A percentile compares a stretch with the other conserved stretches of the same genome.
phyloP scores from a whole-genome alignment of 495 filamentous ascomycete genomes.

The Penicillium cosmopolitanum region DNA sequence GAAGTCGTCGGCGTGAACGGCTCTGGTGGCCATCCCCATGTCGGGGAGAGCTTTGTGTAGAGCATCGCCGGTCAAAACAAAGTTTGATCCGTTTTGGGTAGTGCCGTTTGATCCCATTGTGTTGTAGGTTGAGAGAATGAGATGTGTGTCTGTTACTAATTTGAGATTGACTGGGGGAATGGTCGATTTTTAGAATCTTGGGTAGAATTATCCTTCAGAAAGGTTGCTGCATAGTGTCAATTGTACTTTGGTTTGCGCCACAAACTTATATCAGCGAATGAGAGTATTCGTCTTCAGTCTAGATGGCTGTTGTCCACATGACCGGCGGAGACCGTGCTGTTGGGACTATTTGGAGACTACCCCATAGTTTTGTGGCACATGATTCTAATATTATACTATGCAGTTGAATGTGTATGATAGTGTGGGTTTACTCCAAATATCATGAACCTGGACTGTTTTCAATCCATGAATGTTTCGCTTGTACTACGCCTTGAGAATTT shows the following conservation, averaged over 20 bases:
- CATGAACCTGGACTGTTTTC: too few species aligned
- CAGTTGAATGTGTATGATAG: neutral
- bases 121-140: neutral
- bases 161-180: too few species aligned
- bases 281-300: neutral
- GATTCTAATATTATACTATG: too few species aligned
- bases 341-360: neutral
- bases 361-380: neutral
- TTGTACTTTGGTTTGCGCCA: neutral
- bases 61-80: slow-evolving; percentile 18
- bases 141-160: too few species aligned
- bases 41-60: slow-evolving; percentile 18
- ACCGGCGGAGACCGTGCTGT: slow-evolving; percentile 10
- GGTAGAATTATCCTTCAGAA: too few species aligned
- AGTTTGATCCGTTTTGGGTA: slow-evolving; percentile 8
- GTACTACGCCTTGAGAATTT: too few species aligned
- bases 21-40: slow-evolving; percentile 22
- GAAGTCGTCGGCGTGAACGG: slow-evolving; percentile 27
- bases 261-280: slow-evolving; percentile 1
- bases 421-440: too few species aligned
- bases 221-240: neutral
- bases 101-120: slow-evolving; percentile 16
- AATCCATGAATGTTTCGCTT: too few species aligned
- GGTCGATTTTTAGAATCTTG: too few species aligned
- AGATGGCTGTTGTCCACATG: slow-evolving; percentile 10